Conservation (phyloP, 164 flowering plant species). For the Protea cynaroides region DNA sequence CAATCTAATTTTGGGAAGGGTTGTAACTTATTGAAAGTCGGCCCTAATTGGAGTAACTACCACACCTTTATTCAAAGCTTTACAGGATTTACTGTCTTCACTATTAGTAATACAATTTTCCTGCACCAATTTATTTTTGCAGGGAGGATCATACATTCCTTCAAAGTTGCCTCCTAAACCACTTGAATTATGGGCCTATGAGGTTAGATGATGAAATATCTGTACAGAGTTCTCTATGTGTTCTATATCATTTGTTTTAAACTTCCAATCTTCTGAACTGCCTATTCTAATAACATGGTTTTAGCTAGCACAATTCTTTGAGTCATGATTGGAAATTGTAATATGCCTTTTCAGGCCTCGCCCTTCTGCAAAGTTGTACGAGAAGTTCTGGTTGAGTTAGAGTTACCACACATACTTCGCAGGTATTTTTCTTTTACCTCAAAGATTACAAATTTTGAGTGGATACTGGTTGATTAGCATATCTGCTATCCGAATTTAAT, state of each 20-base stretch:
- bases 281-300: not conserved
- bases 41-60: not conserved
- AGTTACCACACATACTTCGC: constrained; percentile 75
- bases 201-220: constrained; percentile 42
- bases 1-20: not conserved
- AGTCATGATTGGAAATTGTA: not conserved
- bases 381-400: constrained; percentile 87
- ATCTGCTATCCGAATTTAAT: too few relatives aligned
- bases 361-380: constrained; percentile 97
- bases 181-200: constrained; percentile 92
- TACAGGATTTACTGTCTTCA: not conserved
- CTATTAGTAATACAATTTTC: not conserved
- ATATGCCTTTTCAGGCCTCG: constrained; percentile 53
- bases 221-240: not conserved
- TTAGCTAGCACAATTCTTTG: not conserved
- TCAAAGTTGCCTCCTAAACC: constrained; percentile 80
- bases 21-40: not conserved
- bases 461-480: too few relatives aligned
- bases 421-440: constrained; percentile 35
- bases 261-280: too few relatives aligned
- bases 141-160: constrained; percentile 75
- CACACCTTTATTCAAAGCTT: not conserved
- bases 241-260: not conserved
- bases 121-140: constrained; percentile 17
- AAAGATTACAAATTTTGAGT: too few relatives aligned